Base-by-base conservation (phyloP, 345 rosid genomes). In the Murraya koenigii region DNA sequence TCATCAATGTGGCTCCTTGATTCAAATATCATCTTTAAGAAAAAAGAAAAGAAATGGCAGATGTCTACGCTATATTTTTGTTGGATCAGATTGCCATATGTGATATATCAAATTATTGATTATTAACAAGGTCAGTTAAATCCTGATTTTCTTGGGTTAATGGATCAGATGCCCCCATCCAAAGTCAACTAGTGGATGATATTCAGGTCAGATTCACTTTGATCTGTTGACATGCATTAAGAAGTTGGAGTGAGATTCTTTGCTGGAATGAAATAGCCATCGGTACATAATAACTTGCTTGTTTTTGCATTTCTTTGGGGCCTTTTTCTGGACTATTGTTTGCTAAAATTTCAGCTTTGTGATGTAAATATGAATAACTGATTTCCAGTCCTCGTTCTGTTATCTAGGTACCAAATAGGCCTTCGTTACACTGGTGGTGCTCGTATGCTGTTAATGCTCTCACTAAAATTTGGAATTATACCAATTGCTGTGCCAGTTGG, bases 381-480 rank as follows among this genome's bases (percentile, higher is more conserved):
- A 72, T 75, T 80, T 26, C 55, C 65, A 23, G 62, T 75, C 8
- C 72, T 38, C 76, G 26, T 68, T 65, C 64, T 89, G 62, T 75
- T 72, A 38, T 77, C n/a, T 68, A 96, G 98, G 95, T 96, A 94
- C 79, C 99, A 96, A 80, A 92, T 96, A 81, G 99, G 98, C 75
- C 86, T 96, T 74, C 92, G 99, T 36, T 96, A 96, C 84, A 89
- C 99, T 58, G 99, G 99, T 68, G 97, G 98, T 39, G 99, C 98
- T 68, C 95, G 98, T 14, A 89, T 93, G 93, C 82, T 96, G 81
- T 88, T 96, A 78, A 88, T 80, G 95, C 97, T 96, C 65, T 89
- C 98, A 0, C 83, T 96, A 63, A 96, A 96, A 52, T 96, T 94
- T 84, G 88, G 97, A 66, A 85, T 96, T 70, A 79, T 94, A 66